phyloP scores from a whole-genome alignment of 768 basidiomycete species.

The Hygrocybe punicea region DNA sequence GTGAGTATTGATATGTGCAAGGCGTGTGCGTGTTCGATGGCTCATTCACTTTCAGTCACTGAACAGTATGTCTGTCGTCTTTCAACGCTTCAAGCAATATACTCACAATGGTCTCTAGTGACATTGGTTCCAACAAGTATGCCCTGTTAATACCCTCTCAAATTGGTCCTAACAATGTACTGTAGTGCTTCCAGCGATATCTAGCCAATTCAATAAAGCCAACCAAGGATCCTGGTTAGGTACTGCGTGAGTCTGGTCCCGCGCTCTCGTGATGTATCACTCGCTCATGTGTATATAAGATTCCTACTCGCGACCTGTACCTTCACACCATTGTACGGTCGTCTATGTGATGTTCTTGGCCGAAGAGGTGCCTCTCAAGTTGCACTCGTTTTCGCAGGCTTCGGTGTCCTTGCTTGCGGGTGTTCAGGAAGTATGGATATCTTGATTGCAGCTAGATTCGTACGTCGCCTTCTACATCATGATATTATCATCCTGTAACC shows the following conservation, averaged over 20 bases:
- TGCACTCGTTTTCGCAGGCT: conserved; percentile 57
- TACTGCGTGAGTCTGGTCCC: conserved; percentile 49
- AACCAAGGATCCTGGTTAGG: conserved; percentile 83
- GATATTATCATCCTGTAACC: neutral
- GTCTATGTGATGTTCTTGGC: conserved; percentile 74
- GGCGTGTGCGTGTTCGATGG: too few relatives aligned
- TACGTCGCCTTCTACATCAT: conserved; percentile 22
- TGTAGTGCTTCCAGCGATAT: conserved; percentile 71
- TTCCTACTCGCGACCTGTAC: conserved; percentile 78
- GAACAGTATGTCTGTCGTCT: conserved; percentile 38
- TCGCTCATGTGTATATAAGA: conserved; percentile 31
- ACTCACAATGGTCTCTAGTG: too few relatives aligned
- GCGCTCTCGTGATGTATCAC: neutral
- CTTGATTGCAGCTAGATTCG: conserved; percentile 71
- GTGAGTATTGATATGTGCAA: conserved; percentile 42
- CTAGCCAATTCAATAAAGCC: conserved; percentile 72
- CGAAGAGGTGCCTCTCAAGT: conserved; percentile 63
- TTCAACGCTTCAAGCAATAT: too few relatives aligned
- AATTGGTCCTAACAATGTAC: neutral
- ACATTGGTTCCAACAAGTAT: conserved; percentile 77
- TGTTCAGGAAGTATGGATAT: conserved; percentile 68
- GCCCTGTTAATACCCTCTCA: conserved; percentile 16
- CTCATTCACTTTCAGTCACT: conserved; percentile 37
- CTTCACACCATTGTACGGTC: conserved; percentile 79
- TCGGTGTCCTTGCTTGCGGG: conserved; percentile 68